Conservation (phyloP, 345 rosid genomes). For the Orychophragmus violaceus region DNA sequence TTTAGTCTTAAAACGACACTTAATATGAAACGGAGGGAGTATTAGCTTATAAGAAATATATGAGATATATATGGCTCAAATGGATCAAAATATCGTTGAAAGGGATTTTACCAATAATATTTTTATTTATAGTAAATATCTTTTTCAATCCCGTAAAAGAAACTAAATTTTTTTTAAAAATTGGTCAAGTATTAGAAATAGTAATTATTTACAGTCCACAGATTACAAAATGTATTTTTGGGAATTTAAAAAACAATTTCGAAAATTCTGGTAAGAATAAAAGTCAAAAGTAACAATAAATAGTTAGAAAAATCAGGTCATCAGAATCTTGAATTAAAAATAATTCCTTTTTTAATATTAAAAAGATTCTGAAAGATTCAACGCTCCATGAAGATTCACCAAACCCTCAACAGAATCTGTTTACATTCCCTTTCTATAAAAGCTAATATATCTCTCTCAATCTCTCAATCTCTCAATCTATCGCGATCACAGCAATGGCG, state of each 20-base stretch:
- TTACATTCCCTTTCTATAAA: constrained; percentile 13
- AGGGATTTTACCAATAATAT: background rate
- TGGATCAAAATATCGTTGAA: background rate
- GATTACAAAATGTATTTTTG: background rate
- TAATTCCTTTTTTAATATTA: background rate
- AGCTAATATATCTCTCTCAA: background rate
- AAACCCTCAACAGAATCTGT: constrained; percentile 18
- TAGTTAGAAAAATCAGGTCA: background rate
- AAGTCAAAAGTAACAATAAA: constrained; percentile 19
- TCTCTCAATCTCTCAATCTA: background rate
- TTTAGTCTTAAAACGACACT: no score
- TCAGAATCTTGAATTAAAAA: background rate
- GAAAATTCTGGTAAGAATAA: no score
- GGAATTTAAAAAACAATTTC: background rate
- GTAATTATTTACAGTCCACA: background rate
- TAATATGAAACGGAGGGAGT: no score
- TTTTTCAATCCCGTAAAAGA: background rate
- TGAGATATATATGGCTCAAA: background rate
- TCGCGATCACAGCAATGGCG: constrained; percentile 20
- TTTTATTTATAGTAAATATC: background rate
- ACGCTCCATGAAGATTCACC: constrained; percentile 11
- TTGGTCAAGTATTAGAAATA: background rate
- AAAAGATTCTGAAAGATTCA: constrained; percentile 20
- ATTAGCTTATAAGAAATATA: no score
- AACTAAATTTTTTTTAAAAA: background rate